These are phyloP conservation scores for Phialemonium atrogriseum DNA, from an alignment of 2,329 filamentous ascomycete species.

Conservation along the genomic window DNA sequence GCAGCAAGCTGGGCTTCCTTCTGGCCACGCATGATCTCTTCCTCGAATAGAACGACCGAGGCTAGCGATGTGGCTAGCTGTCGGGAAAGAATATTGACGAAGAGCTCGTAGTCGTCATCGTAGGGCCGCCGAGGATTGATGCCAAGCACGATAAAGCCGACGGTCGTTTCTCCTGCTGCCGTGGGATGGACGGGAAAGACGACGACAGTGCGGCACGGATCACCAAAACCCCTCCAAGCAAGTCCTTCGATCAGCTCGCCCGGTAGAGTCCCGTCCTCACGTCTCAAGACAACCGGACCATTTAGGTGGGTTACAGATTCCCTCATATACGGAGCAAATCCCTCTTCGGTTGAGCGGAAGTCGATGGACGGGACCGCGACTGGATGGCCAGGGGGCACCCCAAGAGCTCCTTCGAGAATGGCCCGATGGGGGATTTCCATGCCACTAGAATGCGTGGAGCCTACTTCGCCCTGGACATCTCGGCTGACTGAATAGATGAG, in stretches of 20 bases:
- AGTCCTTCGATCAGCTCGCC: conserved; percentile 56
- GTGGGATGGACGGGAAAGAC: conserved; percentile 75
- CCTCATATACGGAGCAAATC: conserved; percentile 68
- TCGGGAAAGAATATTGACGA: conserved; percentile 64
- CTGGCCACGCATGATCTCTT: conserved; percentile 70
- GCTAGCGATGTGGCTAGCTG: conserved; percentile 74
- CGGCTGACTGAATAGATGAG: conserved; percentile 69
- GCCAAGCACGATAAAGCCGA: conserved; percentile 73
- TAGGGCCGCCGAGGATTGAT: conserved; percentile 72
- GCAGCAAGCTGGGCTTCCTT: conserved; percentile 66
- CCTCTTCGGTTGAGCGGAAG: conserved; percentile 58
- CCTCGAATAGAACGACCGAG: conserved; percentile 74
- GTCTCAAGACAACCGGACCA: conserved; percentile 58
- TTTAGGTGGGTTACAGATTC: conserved; percentile 62
- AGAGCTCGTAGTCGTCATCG: conserved; percentile 72
- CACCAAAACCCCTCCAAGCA: conserved; percentile 61
- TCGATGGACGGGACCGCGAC: conserved; percentile 57
- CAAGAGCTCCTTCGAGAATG: conserved; percentile 63
- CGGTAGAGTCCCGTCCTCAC: conserved; percentile 59
- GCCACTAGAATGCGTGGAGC: conserved; percentile 63
- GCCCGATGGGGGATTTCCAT: conserved; percentile 53
- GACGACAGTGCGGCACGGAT: conserved; percentile 62
- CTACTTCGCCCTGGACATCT: conserved; percentile 61
- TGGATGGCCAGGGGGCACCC: conserved; percentile 56
- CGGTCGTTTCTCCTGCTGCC: conserved; percentile 57